These are phyloP conservation scores for Aureobasidium pullulans DNA, from an alignment of 2,329 filamentous ascomycete genomes.

Conservation along the genomic window DNA sequence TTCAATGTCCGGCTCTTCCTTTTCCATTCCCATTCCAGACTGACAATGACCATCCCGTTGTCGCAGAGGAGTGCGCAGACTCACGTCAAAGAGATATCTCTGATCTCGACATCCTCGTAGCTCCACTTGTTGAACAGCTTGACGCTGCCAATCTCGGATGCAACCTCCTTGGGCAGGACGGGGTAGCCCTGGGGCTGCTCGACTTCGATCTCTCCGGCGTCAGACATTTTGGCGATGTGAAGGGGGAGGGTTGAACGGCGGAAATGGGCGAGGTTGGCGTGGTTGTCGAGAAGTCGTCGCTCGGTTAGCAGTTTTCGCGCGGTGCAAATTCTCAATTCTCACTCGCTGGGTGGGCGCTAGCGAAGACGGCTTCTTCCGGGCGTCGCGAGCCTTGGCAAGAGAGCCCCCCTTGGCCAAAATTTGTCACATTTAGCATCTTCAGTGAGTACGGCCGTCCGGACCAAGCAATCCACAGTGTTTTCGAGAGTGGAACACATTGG, in stretches of 20 bases:
- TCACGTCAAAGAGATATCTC: constrained; percentile 99
- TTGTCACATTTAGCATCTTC: not conserved
- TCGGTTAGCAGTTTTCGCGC: not conserved
- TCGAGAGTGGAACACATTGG: too few relatives aligned
- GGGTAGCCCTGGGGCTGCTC: constrained; percentile 73
- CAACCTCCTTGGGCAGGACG: constrained; percentile 88
- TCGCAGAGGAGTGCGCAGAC: constrained; percentile 28
- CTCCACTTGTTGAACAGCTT: constrained; percentile 98
- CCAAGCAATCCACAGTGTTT: too few relatives aligned
- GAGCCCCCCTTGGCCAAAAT: not conserved
- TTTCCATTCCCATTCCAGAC: constrained; percentile 4
- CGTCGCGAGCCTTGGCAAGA: too few relatives aligned
- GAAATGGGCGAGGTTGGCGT: constrained; percentile 10
- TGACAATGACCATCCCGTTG: constrained; percentile 7
- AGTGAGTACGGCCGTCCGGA: too few relatives aligned
- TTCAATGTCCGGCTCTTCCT: constrained; percentile 16
- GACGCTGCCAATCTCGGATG: constrained; percentile 79
- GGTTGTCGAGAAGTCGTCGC: constrained; percentile 13
- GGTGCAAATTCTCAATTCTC: not conserved
- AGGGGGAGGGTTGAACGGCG: constrained; percentile 10
- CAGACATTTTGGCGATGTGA: constrained; percentile 71
- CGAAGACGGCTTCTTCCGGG: not conserved
- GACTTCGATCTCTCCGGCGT: constrained; percentile 90
- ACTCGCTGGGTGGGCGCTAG: not conserved
- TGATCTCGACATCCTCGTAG: constrained; percentile 99